Conservation (phyloP, 805 yeast genomes). For the Ogataea henricii region DNA sequence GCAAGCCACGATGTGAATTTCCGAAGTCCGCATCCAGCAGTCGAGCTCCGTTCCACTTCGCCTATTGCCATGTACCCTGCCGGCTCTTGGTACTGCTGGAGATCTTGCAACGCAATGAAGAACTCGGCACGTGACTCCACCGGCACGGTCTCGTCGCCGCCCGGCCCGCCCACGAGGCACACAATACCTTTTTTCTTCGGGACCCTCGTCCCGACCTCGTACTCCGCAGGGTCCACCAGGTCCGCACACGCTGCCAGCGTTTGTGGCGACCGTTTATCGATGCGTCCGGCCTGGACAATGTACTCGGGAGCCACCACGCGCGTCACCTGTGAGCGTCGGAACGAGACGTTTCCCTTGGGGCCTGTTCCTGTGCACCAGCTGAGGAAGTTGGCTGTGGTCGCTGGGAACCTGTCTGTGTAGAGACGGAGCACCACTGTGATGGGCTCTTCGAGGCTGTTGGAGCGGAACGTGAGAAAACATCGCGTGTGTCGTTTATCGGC, state of each 20-base stretch:
- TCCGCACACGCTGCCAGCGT: background rate
- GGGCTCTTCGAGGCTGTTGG: background rate
- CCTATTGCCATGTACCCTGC: slow-evolving; percentile 30
- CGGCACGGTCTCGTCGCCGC: slow-evolving; percentile 2
- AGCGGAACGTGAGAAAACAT: slow-evolving; percentile 7
- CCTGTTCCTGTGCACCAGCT: slow-evolving; percentile 15
- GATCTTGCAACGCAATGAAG: slow-evolving; percentile 27
- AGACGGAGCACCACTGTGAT: slow-evolving; percentile 15
- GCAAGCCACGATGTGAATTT: slow-evolving; percentile 18
- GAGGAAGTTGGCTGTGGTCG: slow-evolving; percentile 16
- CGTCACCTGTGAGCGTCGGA: slow-evolving; percentile 23
- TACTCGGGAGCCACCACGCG: slow-evolving; percentile 34
- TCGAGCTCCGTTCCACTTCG: slow-evolving; percentile 14
- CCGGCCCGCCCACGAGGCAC: slow-evolving; percentile 16
- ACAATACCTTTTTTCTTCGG: slow-evolving; percentile 17
- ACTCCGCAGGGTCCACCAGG: slow-evolving; percentile 14
- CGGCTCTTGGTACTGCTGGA: slow-evolving; percentile 13
- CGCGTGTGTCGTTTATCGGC: background rate
- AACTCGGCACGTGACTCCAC: slow-evolving; percentile 21
- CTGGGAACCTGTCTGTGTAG: slow-evolving; percentile 15
- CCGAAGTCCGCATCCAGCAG: slow-evolving; percentile 1
- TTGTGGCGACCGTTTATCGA: slow-evolving; percentile 13
- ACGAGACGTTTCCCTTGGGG: slow-evolving; percentile 16
- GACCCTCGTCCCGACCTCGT: slow-evolving; percentile 1
- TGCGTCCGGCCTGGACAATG: slow-evolving; percentile 28